Percentiles rank a stretch among this genome's conserved stretches.
phyloP scores from a whole-genome alignment of 768 basidiomycete species.

The Exsudoporus frostii region DNA sequence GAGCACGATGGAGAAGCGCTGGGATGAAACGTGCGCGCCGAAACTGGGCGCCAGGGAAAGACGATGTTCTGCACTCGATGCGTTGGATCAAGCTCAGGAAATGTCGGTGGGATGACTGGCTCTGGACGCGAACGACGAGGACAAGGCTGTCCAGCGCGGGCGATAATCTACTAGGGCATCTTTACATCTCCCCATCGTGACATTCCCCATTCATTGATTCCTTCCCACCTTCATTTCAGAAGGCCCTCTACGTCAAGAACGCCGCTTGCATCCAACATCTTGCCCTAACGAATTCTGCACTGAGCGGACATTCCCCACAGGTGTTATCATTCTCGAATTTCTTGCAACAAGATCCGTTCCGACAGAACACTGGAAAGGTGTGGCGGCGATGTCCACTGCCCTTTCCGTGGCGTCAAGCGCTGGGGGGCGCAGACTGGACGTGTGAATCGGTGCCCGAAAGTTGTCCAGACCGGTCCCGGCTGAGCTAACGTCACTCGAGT shows the following conservation, averaged over 20 bases:
- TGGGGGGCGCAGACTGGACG: background rate
- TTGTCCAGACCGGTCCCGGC: too few species aligned
- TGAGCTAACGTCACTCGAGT: constrained; percentile 9
- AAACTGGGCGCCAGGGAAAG: background rate
- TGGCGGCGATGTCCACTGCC: background rate
- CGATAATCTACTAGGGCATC: background rate
- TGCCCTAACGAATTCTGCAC: too few species aligned
- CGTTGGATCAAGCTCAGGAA: background rate
- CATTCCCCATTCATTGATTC: background rate
- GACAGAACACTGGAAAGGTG: background rate
- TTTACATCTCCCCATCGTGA: background rate
- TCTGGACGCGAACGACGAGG: background rate
- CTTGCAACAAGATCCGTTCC: constrained; percentile 10
- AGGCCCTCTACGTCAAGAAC: background rate
- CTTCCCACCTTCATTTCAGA: background rate
- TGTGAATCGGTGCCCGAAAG: background rate
- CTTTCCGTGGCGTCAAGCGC: background rate
- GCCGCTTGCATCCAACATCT: background rate
- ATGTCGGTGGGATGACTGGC: background rate
- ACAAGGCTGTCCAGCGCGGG: background rate
- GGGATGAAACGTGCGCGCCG: background rate
- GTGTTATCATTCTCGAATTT: too few species aligned
- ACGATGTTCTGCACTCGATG: background rate
- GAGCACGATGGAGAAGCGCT: background rate
- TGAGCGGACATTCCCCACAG: too few species aligned